phyloP scores from a whole-genome alignment of 2,329 filamentous ascomycete genomes.

The Diaporthe eres region DNA sequence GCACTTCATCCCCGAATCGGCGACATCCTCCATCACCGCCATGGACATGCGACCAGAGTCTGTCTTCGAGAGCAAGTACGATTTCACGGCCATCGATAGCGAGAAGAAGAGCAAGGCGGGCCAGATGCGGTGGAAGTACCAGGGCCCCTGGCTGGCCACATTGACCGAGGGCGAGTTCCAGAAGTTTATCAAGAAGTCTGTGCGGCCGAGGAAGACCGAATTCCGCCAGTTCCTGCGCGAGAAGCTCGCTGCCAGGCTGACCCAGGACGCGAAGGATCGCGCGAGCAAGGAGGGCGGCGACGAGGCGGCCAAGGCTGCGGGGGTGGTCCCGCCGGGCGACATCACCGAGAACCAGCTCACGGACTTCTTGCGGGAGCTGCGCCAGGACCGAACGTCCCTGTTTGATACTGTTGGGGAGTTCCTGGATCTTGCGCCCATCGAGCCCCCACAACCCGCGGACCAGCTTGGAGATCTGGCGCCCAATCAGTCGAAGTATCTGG shows the following conservation, averaged over 20 bases:
- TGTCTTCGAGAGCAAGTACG: constrained; percentile 72
- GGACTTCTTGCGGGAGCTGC: constrained; percentile 66
- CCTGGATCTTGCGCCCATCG: constrained; percentile 72
- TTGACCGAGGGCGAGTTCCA: constrained; percentile 73
- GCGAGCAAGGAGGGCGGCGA: constrained; percentile 57
- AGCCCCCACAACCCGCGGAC: constrained; percentile 49
- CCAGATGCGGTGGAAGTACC: constrained; percentile 75
- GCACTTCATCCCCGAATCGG: not conserved
- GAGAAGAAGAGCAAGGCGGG: constrained; percentile 52
- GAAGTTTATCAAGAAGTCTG: constrained; percentile 66
- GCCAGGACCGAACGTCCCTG: constrained; percentile 64
- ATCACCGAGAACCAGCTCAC: constrained; percentile 67
- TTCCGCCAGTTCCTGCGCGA: constrained; percentile 69
- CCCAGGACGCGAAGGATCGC: constrained; percentile 51
- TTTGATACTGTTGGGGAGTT: constrained; percentile 71
- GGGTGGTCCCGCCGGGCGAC: constrained; percentile 52
- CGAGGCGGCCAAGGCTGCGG: constrained; percentile 47
- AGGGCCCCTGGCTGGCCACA: constrained; percentile 76
- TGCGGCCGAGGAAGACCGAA: constrained; percentile 66
- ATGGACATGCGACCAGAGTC: constrained; percentile 57
- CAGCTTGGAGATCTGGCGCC: constrained; percentile 44
- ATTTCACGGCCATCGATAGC: constrained; percentile 62
- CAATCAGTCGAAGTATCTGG: constrained; percentile 42
- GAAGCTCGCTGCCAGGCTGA: constrained; percentile 63
- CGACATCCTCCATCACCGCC: not conserved